Percentiles rank a stretch among this genome's conserved stretches.
Evolutionary conservation across 495 filamentous ascomycete genomes (phyloP).

Genomic region (Aspergillus cristatus): DNA sequence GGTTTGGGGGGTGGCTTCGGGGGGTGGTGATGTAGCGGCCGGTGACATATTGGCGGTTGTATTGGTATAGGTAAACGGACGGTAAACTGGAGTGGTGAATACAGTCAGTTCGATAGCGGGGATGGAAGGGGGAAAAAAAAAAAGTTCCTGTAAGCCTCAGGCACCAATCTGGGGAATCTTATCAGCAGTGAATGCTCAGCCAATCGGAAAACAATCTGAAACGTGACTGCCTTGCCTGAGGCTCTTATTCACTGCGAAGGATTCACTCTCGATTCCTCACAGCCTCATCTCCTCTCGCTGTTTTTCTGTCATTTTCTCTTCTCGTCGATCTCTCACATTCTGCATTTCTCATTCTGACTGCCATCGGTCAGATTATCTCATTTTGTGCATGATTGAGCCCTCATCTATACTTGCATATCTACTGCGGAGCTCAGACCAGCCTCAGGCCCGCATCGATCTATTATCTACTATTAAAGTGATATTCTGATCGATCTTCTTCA

Average conservation of each 20-base stretch:
- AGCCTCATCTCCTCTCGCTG: slow-evolving; percentile 1
- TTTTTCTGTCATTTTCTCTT: background rate
- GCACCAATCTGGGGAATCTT: slow-evolving; percentile 1
- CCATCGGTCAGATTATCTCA: no score
- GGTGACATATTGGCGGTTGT: no score
- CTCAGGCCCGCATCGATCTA: no score
- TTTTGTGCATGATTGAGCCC: no score
- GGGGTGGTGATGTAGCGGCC: background rate
- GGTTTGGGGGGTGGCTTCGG: background rate
- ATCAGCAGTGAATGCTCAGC: background rate
- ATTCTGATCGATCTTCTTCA: no score
- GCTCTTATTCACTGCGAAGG: slow-evolving; percentile 1
- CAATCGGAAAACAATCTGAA: slow-evolving; percentile 11
- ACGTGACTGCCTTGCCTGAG: slow-evolving; percentile 14
- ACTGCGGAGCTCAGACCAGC: no score
- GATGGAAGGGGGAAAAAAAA: slow-evolving; percentile 2
- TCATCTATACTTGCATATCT: no score
- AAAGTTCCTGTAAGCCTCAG: slow-evolving; percentile 2
- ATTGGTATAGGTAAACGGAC: no score
- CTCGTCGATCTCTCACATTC: slow-evolving; percentile 5
- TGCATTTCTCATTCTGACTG: background rate
- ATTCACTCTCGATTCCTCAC: slow-evolving; percentile 1
- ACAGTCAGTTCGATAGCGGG: no score
- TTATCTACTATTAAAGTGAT: no score
- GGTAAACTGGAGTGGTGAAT: no score